Conservation (phyloP, 2,329 filamentous ascomycete genomes). For the Penicillium sumatraense region DNA sequence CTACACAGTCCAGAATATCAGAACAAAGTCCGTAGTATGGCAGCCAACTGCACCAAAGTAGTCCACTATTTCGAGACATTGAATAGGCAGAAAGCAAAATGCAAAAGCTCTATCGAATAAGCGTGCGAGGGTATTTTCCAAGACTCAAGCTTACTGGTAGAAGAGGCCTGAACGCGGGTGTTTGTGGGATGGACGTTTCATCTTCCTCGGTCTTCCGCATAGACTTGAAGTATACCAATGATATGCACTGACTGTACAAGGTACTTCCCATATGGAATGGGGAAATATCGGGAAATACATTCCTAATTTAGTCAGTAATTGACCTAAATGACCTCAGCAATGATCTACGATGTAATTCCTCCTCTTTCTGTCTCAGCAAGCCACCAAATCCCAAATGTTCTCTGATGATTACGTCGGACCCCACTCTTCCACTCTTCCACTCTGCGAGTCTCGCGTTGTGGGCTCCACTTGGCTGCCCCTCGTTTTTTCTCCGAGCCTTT, state of each 20-base stretch:
- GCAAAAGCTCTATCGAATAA: not conserved
- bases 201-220: not conserved
- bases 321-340: not conserved
- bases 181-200: not conserved
- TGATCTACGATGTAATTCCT: no score
- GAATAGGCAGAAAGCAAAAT: no score
- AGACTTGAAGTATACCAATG: not conserved
- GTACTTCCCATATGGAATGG: no score
- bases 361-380: no score
- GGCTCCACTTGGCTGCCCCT: conserved; percentile 2
- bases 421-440: no score
- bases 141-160: not conserved
- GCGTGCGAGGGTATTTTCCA: not conserved
- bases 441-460: not conserved
- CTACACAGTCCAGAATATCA: not conserved
- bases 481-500: conserved; percentile 1
- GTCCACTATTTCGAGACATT: no score
- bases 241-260: not conserved
- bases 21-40: no score
- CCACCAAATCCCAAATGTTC: not conserved
- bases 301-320: not conserved
- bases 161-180: not conserved
- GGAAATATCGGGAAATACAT: not conserved
- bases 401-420: not conserved
- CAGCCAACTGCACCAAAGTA: no score